Percentiles rank a stretch among this genome's conserved stretches.
phyloP scores from a whole-genome alignment of 2,329 filamentous ascomycete species.

The Calonectria montana region DNA sequence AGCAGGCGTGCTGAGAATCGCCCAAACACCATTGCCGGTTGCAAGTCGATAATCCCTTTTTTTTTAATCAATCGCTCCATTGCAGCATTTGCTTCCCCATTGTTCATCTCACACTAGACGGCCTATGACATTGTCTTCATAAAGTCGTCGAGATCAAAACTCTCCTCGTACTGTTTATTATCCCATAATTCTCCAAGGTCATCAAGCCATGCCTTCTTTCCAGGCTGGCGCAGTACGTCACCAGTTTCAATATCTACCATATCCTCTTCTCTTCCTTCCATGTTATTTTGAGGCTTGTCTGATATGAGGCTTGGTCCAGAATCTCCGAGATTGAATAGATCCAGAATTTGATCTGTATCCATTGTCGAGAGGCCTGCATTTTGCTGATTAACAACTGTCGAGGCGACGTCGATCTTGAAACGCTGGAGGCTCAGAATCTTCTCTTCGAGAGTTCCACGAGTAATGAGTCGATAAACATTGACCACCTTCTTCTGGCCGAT shows the following conservation, averaged over 20 bases:
- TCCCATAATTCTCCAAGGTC: slow-evolving; percentile 98
- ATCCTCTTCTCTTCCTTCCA: slow-evolving; percentile 78
- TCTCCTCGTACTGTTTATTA: slow-evolving; percentile 96
- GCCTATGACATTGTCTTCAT: slow-evolving; percentile 86
- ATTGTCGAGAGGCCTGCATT: slow-evolving; percentile 94
- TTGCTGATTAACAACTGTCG: slow-evolving; percentile 98
- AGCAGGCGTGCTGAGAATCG: slow-evolving; percentile 30
- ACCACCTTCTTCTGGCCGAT: slow-evolving; percentile 99
- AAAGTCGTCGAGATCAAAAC: slow-evolving; percentile 96
- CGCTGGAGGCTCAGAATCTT: slow-evolving; percentile 98
- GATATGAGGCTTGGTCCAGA: slow-evolving; percentile 74
- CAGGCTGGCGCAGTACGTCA: slow-evolving; percentile 92
- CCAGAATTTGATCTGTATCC: slow-evolving; percentile 98
- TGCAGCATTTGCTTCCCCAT: slow-evolving; percentile 16
- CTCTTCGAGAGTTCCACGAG: slow-evolving; percentile 94
- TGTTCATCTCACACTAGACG: neutral
- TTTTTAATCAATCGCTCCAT: slow-evolving; percentile 22
- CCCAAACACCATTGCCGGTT: slow-evolving; percentile 36
- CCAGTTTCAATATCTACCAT: slow-evolving; percentile 95
- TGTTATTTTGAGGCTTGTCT: slow-evolving; percentile 68
- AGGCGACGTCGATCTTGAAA: slow-evolving; percentile 99
- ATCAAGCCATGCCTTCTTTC: slow-evolving; percentile 95
- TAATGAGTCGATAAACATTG: slow-evolving; percentile 97
- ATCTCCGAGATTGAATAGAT: slow-evolving; percentile 93
- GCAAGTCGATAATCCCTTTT: slow-evolving; percentile 11